Conservation (phyloP, 1,284 basidiomycete species). For the Sporisorium iseilematis-ciliati region DNA sequence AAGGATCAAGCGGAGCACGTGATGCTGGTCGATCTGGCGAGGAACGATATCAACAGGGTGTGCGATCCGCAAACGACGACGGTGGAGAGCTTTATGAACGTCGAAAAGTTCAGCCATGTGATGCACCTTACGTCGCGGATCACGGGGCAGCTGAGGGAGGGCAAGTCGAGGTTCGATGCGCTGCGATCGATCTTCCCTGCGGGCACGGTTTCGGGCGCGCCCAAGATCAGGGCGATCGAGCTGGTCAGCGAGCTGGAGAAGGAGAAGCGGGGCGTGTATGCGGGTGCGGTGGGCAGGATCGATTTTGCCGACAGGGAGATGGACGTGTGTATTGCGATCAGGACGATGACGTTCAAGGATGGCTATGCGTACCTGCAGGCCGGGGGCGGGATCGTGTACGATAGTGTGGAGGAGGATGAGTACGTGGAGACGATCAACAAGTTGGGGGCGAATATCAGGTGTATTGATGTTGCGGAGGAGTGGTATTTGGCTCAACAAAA, state of each 20-base stretch:
- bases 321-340: conserved; percentile 98
- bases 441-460: conserved; percentile 85
- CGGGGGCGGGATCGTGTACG: conserved; percentile 93
- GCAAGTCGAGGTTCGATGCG: conserved; percentile 91
- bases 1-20: conserved; percentile 99
- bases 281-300: conserved; percentile 95
- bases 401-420: conserved; percentile 97
- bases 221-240: conserved; percentile 98
- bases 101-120: conserved; percentile 98
- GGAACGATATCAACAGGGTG: conserved; percentile 99
- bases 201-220: conserved; percentile 98
- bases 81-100: conserved; percentile 92
- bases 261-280: conserved; percentile 93
- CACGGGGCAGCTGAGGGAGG: conserved; percentile 85
- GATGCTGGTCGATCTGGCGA: conserved; percentile 97
- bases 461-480: conserved; percentile 85
- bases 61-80: conserved; percentile 95
- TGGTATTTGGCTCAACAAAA: conserved; percentile 34
- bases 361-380: conserved; percentile 93
- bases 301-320: conserved; percentile 95
- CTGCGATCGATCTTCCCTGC: conserved; percentile 99
- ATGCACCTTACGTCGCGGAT: conserved; percentile 97
- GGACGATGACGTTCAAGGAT: conserved; percentile 97
- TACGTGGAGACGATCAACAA: conserved; percentile 97
- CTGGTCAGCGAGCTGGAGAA: conserved; percentile 88